phyloP scores from a whole-genome alignment of 768 basidiomycete species.

The Pisolithus orientalis region DNA sequence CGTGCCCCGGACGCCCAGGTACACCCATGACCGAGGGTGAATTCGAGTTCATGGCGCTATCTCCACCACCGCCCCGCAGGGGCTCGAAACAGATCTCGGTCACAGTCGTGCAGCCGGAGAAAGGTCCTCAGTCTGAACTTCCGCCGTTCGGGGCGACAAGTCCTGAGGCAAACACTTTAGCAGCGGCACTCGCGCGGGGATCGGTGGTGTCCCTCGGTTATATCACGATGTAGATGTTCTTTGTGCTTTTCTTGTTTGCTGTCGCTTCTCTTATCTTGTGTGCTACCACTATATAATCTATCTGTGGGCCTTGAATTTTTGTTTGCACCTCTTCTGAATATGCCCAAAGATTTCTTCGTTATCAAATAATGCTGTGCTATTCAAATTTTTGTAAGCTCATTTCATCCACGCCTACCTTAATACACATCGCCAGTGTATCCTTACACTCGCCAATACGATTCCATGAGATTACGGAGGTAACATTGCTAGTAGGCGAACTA shows the following conservation, averaged over 20 bases:
- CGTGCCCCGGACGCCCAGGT: neutral
- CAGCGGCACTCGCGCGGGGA: slow-evolving; percentile 42
- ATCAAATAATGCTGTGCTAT: neutral
- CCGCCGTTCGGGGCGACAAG: slow-evolving; percentile 5
- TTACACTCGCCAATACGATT: neutral
- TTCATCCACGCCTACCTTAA: neutral
- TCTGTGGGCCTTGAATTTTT: slow-evolving; percentile 10
- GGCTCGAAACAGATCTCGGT: slow-evolving; percentile 43
- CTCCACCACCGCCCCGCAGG: slow-evolving; percentile 64
- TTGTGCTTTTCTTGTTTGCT: neutral
- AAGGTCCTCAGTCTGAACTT: slow-evolving; percentile 3
- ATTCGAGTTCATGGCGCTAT: slow-evolving; percentile 43
- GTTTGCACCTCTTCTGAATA: neutral
- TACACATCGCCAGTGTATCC: slow-evolving; percentile 3
- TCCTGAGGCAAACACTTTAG: slow-evolving; percentile 8
- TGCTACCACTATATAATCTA: neutral
- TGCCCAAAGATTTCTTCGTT: neutral
- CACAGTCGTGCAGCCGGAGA: slow-evolving; percentile 8
- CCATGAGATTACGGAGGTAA: neutral
- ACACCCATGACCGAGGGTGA: slow-evolving; percentile 20
- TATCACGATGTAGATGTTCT: slow-evolving; percentile 29
- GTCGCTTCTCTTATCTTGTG: neutral
- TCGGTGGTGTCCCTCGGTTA: slow-evolving; percentile 51
- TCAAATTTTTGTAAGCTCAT: no score
- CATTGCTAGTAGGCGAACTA: slow-evolving; percentile 6